Conservation (phyloP, 2,329 filamentous ascomycete species). For the Diaporthe nobilis region DNA sequence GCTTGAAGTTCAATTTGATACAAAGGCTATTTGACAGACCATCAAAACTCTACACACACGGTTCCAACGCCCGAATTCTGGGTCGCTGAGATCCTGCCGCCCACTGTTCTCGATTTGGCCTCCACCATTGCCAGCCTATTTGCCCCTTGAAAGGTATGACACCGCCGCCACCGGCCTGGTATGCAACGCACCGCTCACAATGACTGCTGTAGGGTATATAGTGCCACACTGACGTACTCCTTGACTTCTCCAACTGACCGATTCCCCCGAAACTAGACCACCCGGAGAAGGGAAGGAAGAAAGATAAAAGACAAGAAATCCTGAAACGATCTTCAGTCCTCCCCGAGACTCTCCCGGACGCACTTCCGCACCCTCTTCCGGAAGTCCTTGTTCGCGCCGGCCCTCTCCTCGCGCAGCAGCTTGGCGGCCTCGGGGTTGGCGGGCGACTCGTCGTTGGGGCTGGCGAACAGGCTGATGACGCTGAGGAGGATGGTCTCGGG, state of each 20-base stretch:
- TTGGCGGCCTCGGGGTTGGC: slow-evolving; percentile 95
- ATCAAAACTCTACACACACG: slow-evolving; percentile 2
- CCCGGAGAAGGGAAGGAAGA: neutral
- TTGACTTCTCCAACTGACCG: neutral
- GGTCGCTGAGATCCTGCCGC: neutral
- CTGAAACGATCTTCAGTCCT: slow-evolving; percentile 63
- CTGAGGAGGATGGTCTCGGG: slow-evolving; percentile 94
- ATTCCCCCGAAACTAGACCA: neutral
- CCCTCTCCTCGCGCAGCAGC: slow-evolving; percentile 84
- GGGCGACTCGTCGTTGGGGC: slow-evolving; percentile 94
- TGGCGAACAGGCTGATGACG: slow-evolving; percentile 92
- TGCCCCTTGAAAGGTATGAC: slow-evolving; percentile 6
- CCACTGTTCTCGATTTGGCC: neutral
- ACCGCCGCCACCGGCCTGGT: slow-evolving; percentile 16
- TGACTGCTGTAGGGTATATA: slow-evolving; percentile 28
- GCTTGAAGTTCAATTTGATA: slow-evolving; percentile 2
- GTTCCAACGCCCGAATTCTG: neutral
- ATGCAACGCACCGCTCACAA: slow-evolving; percentile 4
- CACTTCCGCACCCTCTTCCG: slow-evolving; percentile 82
- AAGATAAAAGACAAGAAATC: neutral
- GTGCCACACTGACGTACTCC: slow-evolving; percentile 16
- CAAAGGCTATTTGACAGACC: slow-evolving; percentile 1
- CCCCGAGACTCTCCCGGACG: slow-evolving; percentile 85
- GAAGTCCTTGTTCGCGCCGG: slow-evolving; percentile 77
- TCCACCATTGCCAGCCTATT: neutral